Base-by-base conservation (phyloP, 352 stramenopile genomes). In the Plasmopara halstedii region DNA sequence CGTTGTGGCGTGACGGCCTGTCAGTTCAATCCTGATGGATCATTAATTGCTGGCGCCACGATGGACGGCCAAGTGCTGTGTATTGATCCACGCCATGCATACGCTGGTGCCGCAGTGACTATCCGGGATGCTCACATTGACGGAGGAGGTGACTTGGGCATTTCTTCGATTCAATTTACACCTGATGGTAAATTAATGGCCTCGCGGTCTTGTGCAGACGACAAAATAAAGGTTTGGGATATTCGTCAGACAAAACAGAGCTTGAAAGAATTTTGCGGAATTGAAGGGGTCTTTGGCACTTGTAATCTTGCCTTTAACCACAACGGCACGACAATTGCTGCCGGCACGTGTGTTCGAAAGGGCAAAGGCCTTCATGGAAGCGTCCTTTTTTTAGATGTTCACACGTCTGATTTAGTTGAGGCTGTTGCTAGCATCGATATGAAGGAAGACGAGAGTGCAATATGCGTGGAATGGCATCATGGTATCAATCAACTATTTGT, bases 171-270 rank as follows among this genome's bases (percentile, higher is more conserved):
- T 11, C 70, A 72, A 3, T 91, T 94, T 58, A 85, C 82, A 2
- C 65, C 78, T 15, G 77, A 89, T 34, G 63, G 67, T 13, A 72
- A 67, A 25, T 61, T 68, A 4, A 47, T 91, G 17, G 82, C 73
- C 1, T 85, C 82, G 2, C 75, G 82, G 4, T 83, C 79, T 1
- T 88, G 76, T 36, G 57, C 70, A 4, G 82, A 94, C 25, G 77
- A 91, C 43, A 88, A 56, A 2, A 55, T 94, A 33, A 94, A 91
- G 46, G 57, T 94, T 3, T 94, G 79, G 82, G 79, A 94, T 56
- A 32, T 90, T 23, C 75, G 79, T 35, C 83, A 88, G 19, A 40
- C 70, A 0, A 64, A 62, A 10, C 53, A 76, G 19, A 70, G 73
- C 14, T 6, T 91, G 25, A 93, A 91, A 45, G 64, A 62, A 3